These are phyloP conservation scores for Globisporangium nagaii DNA, from an alignment of 352 stramenopile species.

Conservation along the genomic window DNA sequence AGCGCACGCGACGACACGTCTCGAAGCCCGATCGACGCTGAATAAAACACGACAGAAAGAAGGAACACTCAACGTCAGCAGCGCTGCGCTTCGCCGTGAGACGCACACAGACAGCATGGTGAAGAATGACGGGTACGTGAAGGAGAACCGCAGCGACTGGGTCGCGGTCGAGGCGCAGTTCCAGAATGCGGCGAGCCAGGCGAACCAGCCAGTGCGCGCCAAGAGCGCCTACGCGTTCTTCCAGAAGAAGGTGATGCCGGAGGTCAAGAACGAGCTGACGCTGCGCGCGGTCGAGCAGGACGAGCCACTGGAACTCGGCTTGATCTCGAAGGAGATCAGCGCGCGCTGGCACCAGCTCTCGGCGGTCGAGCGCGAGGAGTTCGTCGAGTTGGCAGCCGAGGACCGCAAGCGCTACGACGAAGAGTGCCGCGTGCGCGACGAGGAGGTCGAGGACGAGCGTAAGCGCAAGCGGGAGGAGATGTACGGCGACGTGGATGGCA, in stretches of 20 bases:
- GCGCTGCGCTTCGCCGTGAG: no score
- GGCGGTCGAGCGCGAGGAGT: conserved; percentile 60
- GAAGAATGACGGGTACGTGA: conserved; percentile 22
- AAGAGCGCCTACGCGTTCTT: conserved; percentile 78
- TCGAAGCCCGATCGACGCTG: no score
- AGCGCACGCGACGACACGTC: no score
- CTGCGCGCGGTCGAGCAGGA: conserved; percentile 32
- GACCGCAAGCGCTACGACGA: conserved; percentile 72
- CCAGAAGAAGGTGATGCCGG: conserved; percentile 65
- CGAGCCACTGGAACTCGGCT: conserved; percentile 55
- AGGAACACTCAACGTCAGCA: no score
- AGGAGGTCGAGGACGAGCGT: conserved; percentile 64
- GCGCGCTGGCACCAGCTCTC: conserved; percentile 68
- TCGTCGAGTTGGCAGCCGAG: conserved; percentile 46
- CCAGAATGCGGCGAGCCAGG: conserved; percentile 26
- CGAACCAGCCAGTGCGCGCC: conserved; percentile 48
- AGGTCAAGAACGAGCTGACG: conserved; percentile 53
- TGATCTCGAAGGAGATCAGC: conserved; percentile 71
- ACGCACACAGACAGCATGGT: conserved; percentile 8
- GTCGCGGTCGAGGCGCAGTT: conserved; percentile 79
- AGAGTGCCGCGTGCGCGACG: conserved; percentile 66
- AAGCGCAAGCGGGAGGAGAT: conserved; percentile 72
- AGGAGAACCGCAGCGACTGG: conserved; percentile 71
- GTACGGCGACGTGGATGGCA: conserved; percentile 66
- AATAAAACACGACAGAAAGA: no score